Percentiles rank a stretch among this genome's conserved stretches.
These are phyloP conservation scores for Tetracladium setigerum DNA, from an alignment of 495 filamentous ascomycete genomes.

Conservation along the genomic window DNA sequence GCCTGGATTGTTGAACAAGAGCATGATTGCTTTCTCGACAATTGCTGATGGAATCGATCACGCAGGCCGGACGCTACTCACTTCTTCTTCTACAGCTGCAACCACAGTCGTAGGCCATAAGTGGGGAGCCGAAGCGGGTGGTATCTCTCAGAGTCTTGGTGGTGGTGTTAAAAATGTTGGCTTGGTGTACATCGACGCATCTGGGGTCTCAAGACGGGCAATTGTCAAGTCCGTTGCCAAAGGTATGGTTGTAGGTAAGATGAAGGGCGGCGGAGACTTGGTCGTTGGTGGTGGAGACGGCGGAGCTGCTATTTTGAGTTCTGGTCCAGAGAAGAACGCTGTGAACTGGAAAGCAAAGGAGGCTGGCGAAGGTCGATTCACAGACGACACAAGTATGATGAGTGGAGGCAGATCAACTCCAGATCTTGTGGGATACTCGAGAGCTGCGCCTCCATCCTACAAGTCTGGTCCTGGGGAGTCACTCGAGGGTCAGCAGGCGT, in stretches of 20 bases:
- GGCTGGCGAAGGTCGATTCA: slow-evolving; percentile 10
- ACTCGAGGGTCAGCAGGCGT: slow-evolving; percentile 9
- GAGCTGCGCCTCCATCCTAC: slow-evolving; percentile 25
- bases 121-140: slow-evolving; percentile 78
- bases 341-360: slow-evolving; percentile 19
- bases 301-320: slow-evolving; percentile 31
- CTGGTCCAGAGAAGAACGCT: not conserved
- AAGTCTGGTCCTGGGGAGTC: slow-evolving; percentile 27
- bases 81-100: slow-evolving; percentile 64
- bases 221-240: slow-evolving; percentile 91
- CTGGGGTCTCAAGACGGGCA: slow-evolving; percentile 80
- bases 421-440: slow-evolving; percentile 29
- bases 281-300: slow-evolving; percentile 78
- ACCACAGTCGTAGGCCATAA: slow-evolving; percentile 74
- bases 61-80: slow-evolving; percentile 66
- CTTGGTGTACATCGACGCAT: slow-evolving; percentile 94
- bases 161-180: slow-evolving; percentile 93
- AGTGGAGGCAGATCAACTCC: slow-evolving; percentile 18
- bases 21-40: slow-evolving; percentile 92
- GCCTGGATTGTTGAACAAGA: slow-evolving; percentile 89
- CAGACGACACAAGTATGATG: slow-evolving; percentile 22
- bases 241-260: slow-evolving; percentile 94
- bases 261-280: slow-evolving; percentile 74
- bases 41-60: slow-evolving; percentile 90
- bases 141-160: slow-evolving; percentile 61